Percentiles rank a stretch among this genome's conserved stretches.
Conservation (phyloP, 345 rosid genomes). For the Mallotus nudiflorus region DNA sequence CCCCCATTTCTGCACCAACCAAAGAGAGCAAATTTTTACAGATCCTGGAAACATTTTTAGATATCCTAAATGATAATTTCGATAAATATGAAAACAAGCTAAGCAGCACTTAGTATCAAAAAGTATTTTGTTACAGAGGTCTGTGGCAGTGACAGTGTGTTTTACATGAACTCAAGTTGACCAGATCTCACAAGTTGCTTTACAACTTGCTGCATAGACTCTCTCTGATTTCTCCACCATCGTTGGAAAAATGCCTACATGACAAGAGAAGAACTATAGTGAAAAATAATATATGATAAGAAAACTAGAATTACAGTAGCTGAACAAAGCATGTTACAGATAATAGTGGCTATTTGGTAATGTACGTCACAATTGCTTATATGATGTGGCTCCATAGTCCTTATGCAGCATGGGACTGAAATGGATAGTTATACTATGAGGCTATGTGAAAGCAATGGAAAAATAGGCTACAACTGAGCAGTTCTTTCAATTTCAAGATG, state of each 20-base stretch:
- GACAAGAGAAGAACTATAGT: constrained; percentile 19
- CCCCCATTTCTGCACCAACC: constrained; percentile 83
- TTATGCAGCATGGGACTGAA: neutral
- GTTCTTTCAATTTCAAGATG: neutral
- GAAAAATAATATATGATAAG: neutral
- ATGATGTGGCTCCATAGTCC: neutral
- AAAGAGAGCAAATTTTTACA: neutral
- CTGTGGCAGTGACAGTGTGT: constrained; percentile 1
- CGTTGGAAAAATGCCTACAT: constrained; percentile 93
- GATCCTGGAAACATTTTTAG: neutral
- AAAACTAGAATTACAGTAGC: neutral
- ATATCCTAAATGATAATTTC: neutral
- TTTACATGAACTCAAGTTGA: constrained; percentile 91
- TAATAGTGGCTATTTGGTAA: neutral
- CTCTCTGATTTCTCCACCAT: constrained; percentile 95
- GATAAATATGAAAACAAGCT: neutral
- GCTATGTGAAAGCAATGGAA: neutral
- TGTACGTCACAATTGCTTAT: neutral
- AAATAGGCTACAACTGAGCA: neutral
- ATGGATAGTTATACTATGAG: neutral
- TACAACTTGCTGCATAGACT: constrained; percentile 49
- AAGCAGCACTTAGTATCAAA: neutral
- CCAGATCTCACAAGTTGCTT: constrained; percentile 67
- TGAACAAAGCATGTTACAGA: neutral
- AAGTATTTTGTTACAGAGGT: neutral